Evolutionary conservation across 164 flowering plant species (phyloP).

Genomic region (Magnolia kwangsiensis): DNA sequence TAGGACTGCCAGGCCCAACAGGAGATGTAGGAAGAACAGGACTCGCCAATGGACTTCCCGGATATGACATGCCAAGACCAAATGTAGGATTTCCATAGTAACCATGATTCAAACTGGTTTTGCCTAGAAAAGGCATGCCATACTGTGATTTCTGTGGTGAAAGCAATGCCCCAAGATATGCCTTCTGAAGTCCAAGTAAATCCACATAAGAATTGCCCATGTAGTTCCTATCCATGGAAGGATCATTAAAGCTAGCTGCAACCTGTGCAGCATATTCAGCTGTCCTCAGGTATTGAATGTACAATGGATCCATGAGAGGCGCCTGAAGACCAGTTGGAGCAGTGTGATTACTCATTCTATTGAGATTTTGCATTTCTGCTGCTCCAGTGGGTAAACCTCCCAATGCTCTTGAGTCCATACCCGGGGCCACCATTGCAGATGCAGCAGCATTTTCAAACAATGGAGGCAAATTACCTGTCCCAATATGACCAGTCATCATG

Average conservation of each 20-base stretch:
- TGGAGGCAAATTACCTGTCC: slow-evolving; percentile 52
- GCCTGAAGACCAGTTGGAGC: slow-evolving; percentile 40
- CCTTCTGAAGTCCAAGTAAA: slow-evolving; percentile 66
- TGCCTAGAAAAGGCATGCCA: slow-evolving; percentile 47
- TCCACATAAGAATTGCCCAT: slow-evolving; percentile 52
- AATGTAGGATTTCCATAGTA: slow-evolving; percentile 55
- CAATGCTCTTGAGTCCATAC: slow-evolving; percentile 50
- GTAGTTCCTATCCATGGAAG: slow-evolving; percentile 47
- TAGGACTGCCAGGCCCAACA: slow-evolving; percentile 59
- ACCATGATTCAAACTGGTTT: slow-evolving; percentile 45
- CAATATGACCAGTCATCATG: slow-evolving; percentile 53
- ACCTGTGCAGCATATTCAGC: slow-evolving; percentile 62
- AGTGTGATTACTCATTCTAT: slow-evolving; percentile 47
- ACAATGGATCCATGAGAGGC: slow-evolving; percentile 54
- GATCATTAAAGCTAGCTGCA: slow-evolving; percentile 48
- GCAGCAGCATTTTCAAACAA: slow-evolving; percentile 55
- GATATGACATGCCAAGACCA: slow-evolving; percentile 72
- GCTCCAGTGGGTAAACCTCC: slow-evolving; percentile 47
- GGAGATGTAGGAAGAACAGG: slow-evolving; percentile 62
- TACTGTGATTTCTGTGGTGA: slow-evolving; percentile 69
- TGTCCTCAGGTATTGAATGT: slow-evolving; percentile 65
- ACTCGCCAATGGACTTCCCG: slow-evolving; percentile 56
- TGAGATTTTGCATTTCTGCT: slow-evolving; percentile 49
- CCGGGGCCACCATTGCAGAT: slow-evolving; percentile 47
- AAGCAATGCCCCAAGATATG: slow-evolving; percentile 57